phyloP scores from a whole-genome alignment of 2,329 filamentous ascomycete species.

The Uncinocarpus reesii region DNA sequence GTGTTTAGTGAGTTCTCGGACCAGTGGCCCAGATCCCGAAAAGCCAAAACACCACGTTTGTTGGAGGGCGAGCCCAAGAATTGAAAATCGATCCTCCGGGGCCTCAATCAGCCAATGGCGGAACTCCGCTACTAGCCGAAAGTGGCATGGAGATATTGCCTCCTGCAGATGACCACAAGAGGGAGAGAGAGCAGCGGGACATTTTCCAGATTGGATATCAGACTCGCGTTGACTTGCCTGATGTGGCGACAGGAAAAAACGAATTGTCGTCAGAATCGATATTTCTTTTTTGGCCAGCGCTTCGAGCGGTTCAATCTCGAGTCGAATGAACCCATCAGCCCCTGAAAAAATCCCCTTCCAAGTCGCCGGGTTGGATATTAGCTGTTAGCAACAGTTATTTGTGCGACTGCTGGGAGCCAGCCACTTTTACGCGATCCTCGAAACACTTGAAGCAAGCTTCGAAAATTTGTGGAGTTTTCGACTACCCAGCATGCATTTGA shows the following conservation, averaged over 20 bases:
- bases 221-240: constrained; percentile 8
- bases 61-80: neutral
- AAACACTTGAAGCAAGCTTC: too few species aligned
- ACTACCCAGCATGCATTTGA: too few species aligned
- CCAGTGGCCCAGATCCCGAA: neutral
- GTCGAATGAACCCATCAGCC: too few species aligned
- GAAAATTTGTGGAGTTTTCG: too few species aligned
- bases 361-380: too few species aligned
- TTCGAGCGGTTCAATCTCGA: too few species aligned
- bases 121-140: constrained; percentile 2
- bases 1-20: neutral
- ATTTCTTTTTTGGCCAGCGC: neutral
- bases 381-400: too few species aligned
- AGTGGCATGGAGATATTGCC: neutral
- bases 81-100: neutral
- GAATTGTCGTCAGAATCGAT: neutral
- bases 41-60: constrained; percentile 4
- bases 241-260: neutral
- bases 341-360: too few species aligned
- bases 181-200: neutral
- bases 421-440: too few species aligned
- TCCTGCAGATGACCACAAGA: constrained; percentile 9
- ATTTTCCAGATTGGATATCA: neutral
- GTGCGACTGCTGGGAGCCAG: too few species aligned
- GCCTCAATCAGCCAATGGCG: neutral